phyloP scores from a whole-genome alignment of 2,329 filamentous ascomycete species.

The Chaetomiaceae sp. region DNA sequence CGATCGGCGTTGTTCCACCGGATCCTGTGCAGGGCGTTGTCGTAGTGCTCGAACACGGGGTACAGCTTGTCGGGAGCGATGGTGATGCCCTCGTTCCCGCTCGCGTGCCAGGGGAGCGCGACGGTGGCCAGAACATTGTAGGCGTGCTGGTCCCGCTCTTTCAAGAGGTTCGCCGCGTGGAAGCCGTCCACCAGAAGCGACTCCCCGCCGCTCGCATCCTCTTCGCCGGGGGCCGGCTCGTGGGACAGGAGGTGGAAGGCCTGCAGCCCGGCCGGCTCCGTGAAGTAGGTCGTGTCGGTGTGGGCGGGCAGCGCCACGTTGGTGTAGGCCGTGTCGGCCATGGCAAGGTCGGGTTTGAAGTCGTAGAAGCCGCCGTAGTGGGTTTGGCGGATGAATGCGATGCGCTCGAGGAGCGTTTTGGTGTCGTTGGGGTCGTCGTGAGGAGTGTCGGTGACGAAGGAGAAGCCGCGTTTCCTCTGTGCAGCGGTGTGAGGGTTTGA shows the following conservation, averaged over 20 bases:
- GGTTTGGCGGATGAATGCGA: conserved; percentile 82
- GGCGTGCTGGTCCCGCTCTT: conserved; percentile 46
- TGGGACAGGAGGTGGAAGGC: conserved; percentile 89
- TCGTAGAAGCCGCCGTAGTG: conserved; percentile 82
- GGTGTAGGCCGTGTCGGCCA: conserved; percentile 89
- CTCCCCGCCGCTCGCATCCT: conserved; percentile 55
- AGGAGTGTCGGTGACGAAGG: conserved; percentile 69
- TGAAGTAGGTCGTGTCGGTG: conserved; percentile 96
- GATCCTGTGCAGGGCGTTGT: conserved; percentile 48
- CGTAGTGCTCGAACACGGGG: conserved; percentile 65
- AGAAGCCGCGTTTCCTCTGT: conserved; percentile 68
- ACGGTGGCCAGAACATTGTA: conserved; percentile 55
- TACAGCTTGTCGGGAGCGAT: conserved; percentile 68
- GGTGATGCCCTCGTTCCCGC: conserved; percentile 77
- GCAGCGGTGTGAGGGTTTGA: neutral
- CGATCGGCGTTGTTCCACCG: conserved; percentile 95
- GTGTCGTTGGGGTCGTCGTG: conserved; percentile 63
- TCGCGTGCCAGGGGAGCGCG: conserved; percentile 74
- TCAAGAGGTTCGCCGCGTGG: conserved; percentile 60
- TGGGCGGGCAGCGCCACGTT: conserved; percentile 77
- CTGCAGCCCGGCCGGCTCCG: conserved; percentile 84
- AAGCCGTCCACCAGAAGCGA: conserved; percentile 87
- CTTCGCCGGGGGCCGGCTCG: conserved; percentile 41
- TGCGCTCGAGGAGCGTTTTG: conserved; percentile 68
- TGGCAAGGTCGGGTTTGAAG: conserved; percentile 82